Evolutionary conservation across 352 stramenopile genomes (phyloP).

Genomic region (Phytophthora fragariaefolia): DNA sequence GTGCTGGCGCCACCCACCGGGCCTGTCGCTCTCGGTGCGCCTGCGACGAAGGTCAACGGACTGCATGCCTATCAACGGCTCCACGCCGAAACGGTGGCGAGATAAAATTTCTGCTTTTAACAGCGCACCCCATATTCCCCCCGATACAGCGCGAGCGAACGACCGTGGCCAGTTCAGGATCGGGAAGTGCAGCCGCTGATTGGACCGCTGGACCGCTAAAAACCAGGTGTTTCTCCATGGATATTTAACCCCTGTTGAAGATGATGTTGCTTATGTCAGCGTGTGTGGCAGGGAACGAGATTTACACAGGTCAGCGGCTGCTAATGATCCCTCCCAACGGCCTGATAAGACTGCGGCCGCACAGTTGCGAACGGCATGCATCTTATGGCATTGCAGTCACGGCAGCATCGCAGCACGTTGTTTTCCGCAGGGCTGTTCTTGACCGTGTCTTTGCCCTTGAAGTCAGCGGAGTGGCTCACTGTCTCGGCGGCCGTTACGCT

Average conservation of each 20-base stretch:
- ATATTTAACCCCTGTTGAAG: conserved; percentile 1
- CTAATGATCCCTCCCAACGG: too few species aligned
- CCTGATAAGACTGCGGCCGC: neutral
- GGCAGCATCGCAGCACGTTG: conserved; percentile 1
- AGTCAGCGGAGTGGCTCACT: conserved; percentile 1
- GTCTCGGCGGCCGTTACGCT: conserved; percentile 1
- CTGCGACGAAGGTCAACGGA: conserved; percentile 20
- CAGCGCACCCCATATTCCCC: conserved; percentile 1
- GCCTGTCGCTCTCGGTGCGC: conserved; percentile 30
- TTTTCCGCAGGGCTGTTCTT: conserved; percentile 1
- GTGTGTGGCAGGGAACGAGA: neutral
- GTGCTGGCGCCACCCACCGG: conserved; percentile 6
- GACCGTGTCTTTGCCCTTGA: conserved; percentile 11
- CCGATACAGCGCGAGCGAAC: conserved; percentile 14
- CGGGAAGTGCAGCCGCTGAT: conserved; percentile 18
- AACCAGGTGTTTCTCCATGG: conserved; percentile 5
- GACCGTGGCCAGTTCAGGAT: conserved; percentile 13
- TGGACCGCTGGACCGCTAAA: conserved; percentile 11
- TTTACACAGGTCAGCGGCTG: conserved; percentile 18
- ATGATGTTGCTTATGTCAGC: neutral
- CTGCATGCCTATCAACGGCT: conserved; percentile 9
- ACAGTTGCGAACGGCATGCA: too few species aligned
- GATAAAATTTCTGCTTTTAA: conserved; percentile 19
- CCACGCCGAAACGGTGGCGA: neutral
- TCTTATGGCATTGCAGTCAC: conserved; percentile 3